phyloP scores from a whole-genome alignment of 1,284 basidiomycete species.

The Ceratobasidium sp. region DNA sequence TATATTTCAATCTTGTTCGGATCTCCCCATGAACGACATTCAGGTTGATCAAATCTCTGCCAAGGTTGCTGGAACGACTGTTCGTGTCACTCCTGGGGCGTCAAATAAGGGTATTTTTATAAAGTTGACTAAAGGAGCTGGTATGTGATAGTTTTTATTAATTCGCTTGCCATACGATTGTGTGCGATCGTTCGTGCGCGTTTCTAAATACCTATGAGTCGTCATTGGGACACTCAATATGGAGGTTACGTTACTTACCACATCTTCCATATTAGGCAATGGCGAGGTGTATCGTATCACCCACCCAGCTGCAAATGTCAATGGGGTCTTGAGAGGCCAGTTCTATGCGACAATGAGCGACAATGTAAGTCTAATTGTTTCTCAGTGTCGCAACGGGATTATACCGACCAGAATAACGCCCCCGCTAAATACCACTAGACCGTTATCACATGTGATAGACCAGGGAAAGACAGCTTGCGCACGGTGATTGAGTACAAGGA shows the following conservation, averaged over 20 bases:
- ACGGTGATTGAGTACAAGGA: conserved; percentile 95
- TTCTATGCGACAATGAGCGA: conserved; percentile 91
- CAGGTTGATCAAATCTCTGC: conserved; percentile 91
- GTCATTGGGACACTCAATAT: no score
- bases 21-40: not conserved
- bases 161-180: not conserved
- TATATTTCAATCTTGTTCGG: not conserved
- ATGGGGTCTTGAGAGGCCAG: conserved; percentile 88
- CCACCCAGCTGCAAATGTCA: conserved; percentile 89
- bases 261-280: not conserved
- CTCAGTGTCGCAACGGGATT: not conserved
- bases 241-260: no score
- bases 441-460: conserved; percentile 83
- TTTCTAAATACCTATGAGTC: no score
- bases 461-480: conserved; percentile 69
- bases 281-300: conserved; percentile 90
- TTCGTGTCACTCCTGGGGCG: conserved; percentile 84
- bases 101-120: conserved; percentile 92
- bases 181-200: not conserved
- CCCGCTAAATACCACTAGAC: conserved; percentile 60
- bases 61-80: conserved; percentile 84
- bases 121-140: conserved; percentile 75
- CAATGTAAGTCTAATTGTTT: conserved; percentile 43
- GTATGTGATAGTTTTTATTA: conserved; percentile 54
- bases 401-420: conserved; percentile 46